phyloP scores from a whole-genome alignment of 2,329 filamentous ascomycete genomes.

The Aspergillus versicolor region DNA sequence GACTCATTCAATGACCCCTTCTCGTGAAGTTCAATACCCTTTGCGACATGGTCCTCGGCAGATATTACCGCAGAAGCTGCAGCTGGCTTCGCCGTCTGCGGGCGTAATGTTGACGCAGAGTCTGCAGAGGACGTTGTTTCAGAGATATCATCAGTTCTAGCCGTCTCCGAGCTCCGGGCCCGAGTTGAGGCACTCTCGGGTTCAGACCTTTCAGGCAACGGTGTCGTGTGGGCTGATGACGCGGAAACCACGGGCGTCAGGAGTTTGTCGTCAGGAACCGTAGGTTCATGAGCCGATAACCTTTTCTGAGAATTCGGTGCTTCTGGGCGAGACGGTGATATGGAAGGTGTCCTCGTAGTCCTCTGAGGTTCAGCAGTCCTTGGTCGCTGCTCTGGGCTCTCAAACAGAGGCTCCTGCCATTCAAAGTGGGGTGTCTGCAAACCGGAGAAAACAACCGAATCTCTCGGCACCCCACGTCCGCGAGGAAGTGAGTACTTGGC shows the following conservation, averaged over 20 bases:
- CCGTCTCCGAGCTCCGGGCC: constrained; percentile 9
- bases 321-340: constrained; percentile 22
- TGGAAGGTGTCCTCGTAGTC: constrained; percentile 33
- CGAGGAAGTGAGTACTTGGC: constrained; percentile 81
- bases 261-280: constrained; percentile 19
- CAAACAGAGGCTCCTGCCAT: constrained; percentile 61
- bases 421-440: constrained; percentile 56
- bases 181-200: constrained; percentile 11
- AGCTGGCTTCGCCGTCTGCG: constrained; percentile 33
- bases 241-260: constrained; percentile 9
- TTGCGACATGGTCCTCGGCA: constrained; percentile 82
- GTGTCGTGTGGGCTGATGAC: neutral
- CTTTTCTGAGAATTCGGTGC: constrained; percentile 27
- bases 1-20: constrained; percentile 86
- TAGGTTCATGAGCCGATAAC: constrained; percentile 28
- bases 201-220: neutral
- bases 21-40: constrained; percentile 88
- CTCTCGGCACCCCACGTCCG: constrained; percentile 73
- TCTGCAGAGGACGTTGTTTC: constrained; percentile 56
- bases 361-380: constrained; percentile 24
- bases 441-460: constrained; percentile 61
- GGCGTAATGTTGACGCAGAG: constrained; percentile 63
- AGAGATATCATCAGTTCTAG: constrained; percentile 28
- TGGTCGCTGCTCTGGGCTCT: constrained; percentile 38
- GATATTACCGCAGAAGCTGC: constrained; percentile 30